Conservation (phyloP, 148 eudicot genomes). For the Suaeda aralocaspica region DNA sequence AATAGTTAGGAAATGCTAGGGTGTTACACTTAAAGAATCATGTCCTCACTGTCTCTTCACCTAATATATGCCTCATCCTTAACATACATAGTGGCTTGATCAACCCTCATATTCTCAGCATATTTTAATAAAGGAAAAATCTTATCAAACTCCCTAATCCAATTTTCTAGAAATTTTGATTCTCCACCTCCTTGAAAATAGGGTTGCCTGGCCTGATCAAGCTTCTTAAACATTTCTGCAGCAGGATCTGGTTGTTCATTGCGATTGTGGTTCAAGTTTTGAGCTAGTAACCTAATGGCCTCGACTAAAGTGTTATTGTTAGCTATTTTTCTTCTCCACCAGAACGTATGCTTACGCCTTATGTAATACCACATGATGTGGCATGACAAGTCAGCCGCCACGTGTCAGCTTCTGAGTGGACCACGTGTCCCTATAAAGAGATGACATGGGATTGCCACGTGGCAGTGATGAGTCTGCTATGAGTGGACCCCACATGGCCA, state of each 20-base stretch:
- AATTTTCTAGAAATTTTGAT: not conserved
- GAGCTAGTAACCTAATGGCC: not conserved
- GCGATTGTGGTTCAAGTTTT: not conserved
- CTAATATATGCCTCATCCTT: not conserved
- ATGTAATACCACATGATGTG: too few species aligned
- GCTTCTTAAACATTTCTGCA: not conserved
- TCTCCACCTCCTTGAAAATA: not conserved
- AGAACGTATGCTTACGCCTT: too few species aligned
- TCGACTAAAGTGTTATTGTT: not conserved
- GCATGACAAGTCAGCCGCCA: too few species aligned
- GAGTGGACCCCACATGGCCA: too few species aligned
- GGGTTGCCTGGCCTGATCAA: not conserved
- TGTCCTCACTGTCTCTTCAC: not conserved
- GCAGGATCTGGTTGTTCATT: not conserved
- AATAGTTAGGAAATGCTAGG: too few species aligned
- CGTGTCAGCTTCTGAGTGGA: too few species aligned
- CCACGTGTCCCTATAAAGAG: too few species aligned
- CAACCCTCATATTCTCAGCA: not conserved
- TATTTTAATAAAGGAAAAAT: not conserved
- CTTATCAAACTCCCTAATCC: not conserved
- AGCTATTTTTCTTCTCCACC: not conserved
- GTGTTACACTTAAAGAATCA: too few species aligned
- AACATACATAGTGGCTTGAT: not conserved
- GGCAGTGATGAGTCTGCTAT: too few species aligned
- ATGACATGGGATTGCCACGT: too few species aligned